These are phyloP conservation scores for Pinus albicaulis DNA, from an alignment of 75 land plant species.

Conservation along the genomic window DNA sequence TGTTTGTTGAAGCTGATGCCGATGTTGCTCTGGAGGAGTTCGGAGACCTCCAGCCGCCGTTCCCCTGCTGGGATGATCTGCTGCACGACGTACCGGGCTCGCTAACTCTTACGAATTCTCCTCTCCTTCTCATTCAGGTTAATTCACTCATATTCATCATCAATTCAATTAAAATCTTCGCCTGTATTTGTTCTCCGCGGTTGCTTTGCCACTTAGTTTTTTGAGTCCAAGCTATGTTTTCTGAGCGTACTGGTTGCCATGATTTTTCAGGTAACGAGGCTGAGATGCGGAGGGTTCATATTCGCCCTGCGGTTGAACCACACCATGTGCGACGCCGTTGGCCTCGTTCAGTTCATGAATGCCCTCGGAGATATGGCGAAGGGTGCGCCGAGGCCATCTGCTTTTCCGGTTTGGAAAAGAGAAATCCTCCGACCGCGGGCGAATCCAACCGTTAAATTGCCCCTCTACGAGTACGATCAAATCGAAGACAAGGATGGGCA, in stretches of 20 bases:
- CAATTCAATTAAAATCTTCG: constrained; percentile 15
- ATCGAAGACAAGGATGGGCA: constrained; percentile 3
- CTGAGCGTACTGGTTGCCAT: background rate
- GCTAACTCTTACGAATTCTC: constrained; percentile 14
- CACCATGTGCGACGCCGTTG: constrained; percentile 45
- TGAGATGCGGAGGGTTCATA: constrained; percentile 52
- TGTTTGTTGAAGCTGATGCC: constrained; percentile 64
- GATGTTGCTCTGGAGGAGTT: constrained; percentile 40
- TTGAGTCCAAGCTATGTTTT: background rate
- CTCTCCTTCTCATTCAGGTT: constrained; percentile 42
- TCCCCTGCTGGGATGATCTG: constrained; percentile 29
- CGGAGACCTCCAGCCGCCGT: constrained; percentile 43
- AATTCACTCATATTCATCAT: constrained; percentile 7
- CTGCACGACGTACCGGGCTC: constrained; percentile 30
- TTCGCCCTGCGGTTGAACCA: constrained; percentile 44
- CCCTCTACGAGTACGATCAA: constrained; percentile 44
- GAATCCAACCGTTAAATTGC: constrained; percentile 28
- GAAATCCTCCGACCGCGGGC: constrained; percentile 30
- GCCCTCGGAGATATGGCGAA: constrained; percentile 47
- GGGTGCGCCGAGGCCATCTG: constrained; percentile 32
- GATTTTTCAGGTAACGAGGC: constrained; percentile 35
- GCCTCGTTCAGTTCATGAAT: constrained; percentile 47
- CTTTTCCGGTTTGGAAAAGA: constrained; percentile 45
- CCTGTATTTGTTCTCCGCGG: too few relatives aligned
- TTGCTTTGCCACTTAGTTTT: background rate